Evolutionary conservation across 768 basidiomycete genomes (phyloP).

Genomic region (Boletus rufocinnamomeus): DNA sequence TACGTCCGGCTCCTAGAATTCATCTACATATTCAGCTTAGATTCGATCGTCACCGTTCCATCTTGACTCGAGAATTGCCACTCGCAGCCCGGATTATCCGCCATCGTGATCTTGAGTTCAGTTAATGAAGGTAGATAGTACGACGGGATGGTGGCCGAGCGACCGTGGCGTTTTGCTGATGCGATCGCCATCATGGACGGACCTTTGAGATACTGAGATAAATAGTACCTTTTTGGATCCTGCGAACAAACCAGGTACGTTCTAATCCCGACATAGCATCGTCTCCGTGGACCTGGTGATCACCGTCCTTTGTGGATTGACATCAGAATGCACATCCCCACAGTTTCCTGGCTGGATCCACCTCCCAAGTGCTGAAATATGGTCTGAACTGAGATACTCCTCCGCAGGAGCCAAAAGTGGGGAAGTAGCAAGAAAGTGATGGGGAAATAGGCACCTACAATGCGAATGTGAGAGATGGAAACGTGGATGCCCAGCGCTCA

Average conservation of each 20-base stretch:
- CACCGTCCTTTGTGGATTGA: not conserved
- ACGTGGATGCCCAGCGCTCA: no score
- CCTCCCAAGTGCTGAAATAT: no score
- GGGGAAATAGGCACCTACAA: no score
- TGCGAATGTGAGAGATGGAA: no score
- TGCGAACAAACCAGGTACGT: no score
- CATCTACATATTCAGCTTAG: not conserved
- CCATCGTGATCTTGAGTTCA: not conserved
- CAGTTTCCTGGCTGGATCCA: not conserved
- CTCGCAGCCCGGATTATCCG: not conserved
- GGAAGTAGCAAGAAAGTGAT: not conserved
- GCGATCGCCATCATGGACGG: not conserved
- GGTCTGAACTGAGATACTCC: not conserved
- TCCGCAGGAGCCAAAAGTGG: not conserved
- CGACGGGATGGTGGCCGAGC: not conserved
- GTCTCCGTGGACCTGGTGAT: no score
- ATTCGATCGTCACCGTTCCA: not conserved
- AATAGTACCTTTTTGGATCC: no score
- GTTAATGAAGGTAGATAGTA: not conserved
- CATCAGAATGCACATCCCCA: not conserved
- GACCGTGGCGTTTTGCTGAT: not conserved
- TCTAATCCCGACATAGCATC: not conserved
- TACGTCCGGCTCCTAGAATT: not conserved
- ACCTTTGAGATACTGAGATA: no score
- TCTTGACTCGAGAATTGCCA: not conserved